Evolutionary conservation across 495 filamentous ascomycete species (phyloP), one percentile per base, ranked within the genome.

Genomic region (Podospora fimiseda): DNA sequence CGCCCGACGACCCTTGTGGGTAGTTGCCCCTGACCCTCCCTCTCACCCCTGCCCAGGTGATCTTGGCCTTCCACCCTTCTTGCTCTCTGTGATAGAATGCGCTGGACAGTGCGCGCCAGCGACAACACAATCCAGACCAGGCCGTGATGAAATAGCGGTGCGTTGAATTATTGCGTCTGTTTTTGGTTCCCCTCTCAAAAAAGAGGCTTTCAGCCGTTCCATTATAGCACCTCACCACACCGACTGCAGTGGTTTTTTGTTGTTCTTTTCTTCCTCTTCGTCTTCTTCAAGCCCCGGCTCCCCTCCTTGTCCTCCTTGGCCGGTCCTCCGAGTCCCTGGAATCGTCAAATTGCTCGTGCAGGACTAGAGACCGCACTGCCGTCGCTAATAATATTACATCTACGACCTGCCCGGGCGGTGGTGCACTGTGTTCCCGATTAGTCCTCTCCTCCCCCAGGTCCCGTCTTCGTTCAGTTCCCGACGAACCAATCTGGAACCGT

Each of bases 31-130:
- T 56, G 53, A 56, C 27, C 15, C 19, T 19, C 15, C 27, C 18
- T 30, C 40, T 41, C 50, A 56, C 53, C 53, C 53, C 53, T 56
- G n/a, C n/a, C n/a, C n/a, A n/a, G n/a, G n/a, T n/a, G 53, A 36
- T 22, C 48, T 51, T 49, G 45, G 52, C 27, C n/a, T n/a, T n/a
- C n/a, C n/a, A n/a, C n/a, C n/a, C 51, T 42, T 44, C 43, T 38
- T 38, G 27, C 38, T 47, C 45, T 38, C 45, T 50, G 24, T n/a
- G n/a, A n/a, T n/a, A n/a, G n/a, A n/a, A n/a, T n/a, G n/a, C n/a
- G n/a, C n/a, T n/a, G n/a, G n/a, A n/a, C n/a, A n/a, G n/a, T n/a
- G n/a, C n/a, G n/a, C n/a, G n/a, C n/a, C n/a, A n/a, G n/a, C n/a
- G n/a, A n/a, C n/a, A n/a, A n/a, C n/a, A n/a, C n/a, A n/a, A n/a